Percentiles rank a stretch among this genome's conserved stretches.
Conservation (phyloP, 257 asterid genomes). For the Sherardia arvensis region DNA sequence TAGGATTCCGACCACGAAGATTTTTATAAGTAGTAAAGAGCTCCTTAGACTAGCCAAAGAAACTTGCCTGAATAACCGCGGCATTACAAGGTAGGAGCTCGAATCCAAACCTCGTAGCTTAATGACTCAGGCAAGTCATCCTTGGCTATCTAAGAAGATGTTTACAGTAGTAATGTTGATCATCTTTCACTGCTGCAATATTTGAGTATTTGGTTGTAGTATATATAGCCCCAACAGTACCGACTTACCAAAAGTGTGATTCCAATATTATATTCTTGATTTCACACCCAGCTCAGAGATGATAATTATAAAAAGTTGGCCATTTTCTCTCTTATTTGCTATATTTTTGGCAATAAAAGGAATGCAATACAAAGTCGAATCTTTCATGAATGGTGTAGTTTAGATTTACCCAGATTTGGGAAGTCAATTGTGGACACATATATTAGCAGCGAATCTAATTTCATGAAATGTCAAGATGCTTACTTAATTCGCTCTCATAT, state of each 20-base stretch:
- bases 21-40: slow-evolving; percentile 8
- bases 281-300: too few species aligned
- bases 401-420: not conserved
- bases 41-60: slow-evolving; percentile 41
- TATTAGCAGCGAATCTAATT: not conserved
- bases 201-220: not conserved
- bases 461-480: not conserved
- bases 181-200: slow-evolving; percentile 13
- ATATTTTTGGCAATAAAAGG: too few species aligned
- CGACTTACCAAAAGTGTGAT: not conserved
- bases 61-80: slow-evolving; percentile 33
- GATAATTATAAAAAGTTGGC: too few species aligned
- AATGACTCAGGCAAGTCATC: slow-evolving; percentile 46
- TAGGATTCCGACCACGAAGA: not conserved
- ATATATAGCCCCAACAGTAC: slow-evolving; percentile 1
- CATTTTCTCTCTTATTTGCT: too few species aligned
- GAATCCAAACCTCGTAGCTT: not conserved
- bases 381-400: not conserved
- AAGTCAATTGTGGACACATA: not conserved
- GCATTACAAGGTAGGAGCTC: not conserved
- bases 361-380: not conserved
- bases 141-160: slow-evolving; percentile 58
- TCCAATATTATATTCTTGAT: not conserved
- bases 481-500: not conserved
- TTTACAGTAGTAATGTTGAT: slow-evolving; percentile 33